Evolutionary conservation across 352 stramenopile genomes (phyloP), one percentile per base, ranked within the genome.

Genomic region (Saprolegnia diclina): DNA sequence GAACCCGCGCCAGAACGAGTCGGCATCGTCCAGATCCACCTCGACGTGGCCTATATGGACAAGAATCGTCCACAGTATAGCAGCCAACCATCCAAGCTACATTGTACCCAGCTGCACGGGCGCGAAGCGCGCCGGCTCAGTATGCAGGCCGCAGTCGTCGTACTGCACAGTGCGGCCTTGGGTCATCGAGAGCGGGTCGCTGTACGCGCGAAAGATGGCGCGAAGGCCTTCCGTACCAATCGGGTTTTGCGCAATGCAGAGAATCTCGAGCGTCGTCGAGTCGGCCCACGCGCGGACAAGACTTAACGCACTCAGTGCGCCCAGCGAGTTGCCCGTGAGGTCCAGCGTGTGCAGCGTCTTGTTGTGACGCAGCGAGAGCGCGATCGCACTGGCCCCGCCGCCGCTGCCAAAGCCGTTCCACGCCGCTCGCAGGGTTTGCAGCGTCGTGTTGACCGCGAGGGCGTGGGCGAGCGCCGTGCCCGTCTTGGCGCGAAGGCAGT

Each of bases 251-350:
- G 53, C 63, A 11, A 69, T 24, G n/a, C 53, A 19, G 2, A 69
- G 37, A 22, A 69, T 69, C n/a, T 69, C 53, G 10, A 69, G 63
- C 18, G 37, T 14, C 21, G 21, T 63, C 22, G 63, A 69, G 29
- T 69, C 63, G 35, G 63, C 48, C 63, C 63, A 69, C 37, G 46
- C 38, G 45, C 79, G 67, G 7, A 82, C 79, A 4, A 94, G 61
- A 37, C 71, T 64, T 6, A 74, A 66, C 5, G 82, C 79, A 52
- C 84, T 84, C 61, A 85, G 82, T 56, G 90, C 80, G 44, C 82
- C 81, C 48, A 94, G 90, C 59, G 90, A 91, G 72, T 94, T 94
- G 45, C 83, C 85, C 38, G 80, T 92, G 40, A 94, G 62, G 67
- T 92, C 82, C 37, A 94, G 73, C 69, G 76, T 90, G 22, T 73